Conservation (phyloP, 441 rosid species). For the Melastoma candidum region DNA sequence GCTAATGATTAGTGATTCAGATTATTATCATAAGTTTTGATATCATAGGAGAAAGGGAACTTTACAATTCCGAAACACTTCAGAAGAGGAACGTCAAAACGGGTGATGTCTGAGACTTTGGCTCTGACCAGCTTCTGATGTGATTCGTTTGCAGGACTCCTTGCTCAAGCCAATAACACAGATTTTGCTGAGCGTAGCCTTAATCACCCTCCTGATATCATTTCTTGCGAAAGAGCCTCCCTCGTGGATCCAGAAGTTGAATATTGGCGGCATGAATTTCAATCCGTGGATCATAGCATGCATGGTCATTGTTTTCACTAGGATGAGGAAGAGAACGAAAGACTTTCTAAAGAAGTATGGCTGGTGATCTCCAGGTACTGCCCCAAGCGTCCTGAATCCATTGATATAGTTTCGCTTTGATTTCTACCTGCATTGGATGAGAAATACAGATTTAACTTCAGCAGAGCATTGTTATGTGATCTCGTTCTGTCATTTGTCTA, state of each 20-base stretch:
- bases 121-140: neutral
- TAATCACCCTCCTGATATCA: constrained; percentile 43
- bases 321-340: constrained; percentile 80
- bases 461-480: no score
- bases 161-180: constrained; percentile 71
- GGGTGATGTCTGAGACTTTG: neutral
- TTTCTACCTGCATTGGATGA: no score
- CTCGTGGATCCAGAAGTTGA: constrained; percentile 40
- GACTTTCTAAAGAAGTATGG: constrained; percentile 51
- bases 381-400: no score
- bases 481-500: no score
- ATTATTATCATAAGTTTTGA: no score
- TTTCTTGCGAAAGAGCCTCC: constrained; percentile 57
- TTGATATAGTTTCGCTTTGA: no score
- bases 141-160: constrained; percentile 49
- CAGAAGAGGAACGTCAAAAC: neutral
- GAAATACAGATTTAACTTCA: no score
- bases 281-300: constrained; percentile 91
- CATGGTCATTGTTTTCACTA: constrained; percentile 71
- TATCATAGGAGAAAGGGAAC: no score
- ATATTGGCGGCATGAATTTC: constrained; percentile 38
- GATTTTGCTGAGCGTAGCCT: constrained; percentile 50
- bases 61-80: no score
- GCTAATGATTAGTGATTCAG: no score
- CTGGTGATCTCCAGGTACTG: constrained; percentile 24